A percentile compares a stretch with the other conserved stretches of the same genome.
Evolutionary conservation across 352 stramenopile species (phyloP).

Genomic region (Pythium scleroteichum): DNA sequence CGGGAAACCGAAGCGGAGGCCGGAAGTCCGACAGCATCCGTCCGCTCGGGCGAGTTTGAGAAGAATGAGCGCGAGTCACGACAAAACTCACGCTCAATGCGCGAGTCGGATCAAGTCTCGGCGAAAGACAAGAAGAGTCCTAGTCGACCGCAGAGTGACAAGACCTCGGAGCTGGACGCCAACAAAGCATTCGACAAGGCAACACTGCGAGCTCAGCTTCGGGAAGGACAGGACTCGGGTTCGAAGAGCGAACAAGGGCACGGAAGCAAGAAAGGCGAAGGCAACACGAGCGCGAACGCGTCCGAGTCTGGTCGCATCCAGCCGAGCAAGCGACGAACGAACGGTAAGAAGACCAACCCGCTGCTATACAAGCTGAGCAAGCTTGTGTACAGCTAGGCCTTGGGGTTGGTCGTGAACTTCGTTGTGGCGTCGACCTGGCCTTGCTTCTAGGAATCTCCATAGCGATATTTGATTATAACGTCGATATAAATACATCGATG

Average conservation of each 20-base stretch:
- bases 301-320: conserved; percentile 27
- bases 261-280: background rate
- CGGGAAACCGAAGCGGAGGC: conserved; percentile 13
- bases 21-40: background rate
- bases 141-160: conserved; percentile 9
- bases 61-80: conserved; percentile 2
- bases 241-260: conserved; percentile 12
- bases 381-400: conserved; percentile 19
- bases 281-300: conserved; percentile 12
- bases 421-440: too few species aligned
- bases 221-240: conserved; percentile 24
- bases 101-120: conserved; percentile 13
- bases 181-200: conserved; percentile 18
- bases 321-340: conserved; percentile 64
- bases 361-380: conserved; percentile 30
- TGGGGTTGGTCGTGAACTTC: background rate
- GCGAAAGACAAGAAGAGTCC: conserved; percentile 20
- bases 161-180: background rate
- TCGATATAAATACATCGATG: conserved; percentile 14
- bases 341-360: conserved; percentile 58
- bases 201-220: conserved; percentile 23
- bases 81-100: conserved; percentile 24
- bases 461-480: background rate
- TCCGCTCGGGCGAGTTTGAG: background rate
- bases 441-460: too few species aligned